Percentiles rank a stretch among this genome's conserved stretches.
Evolutionary conservation across 257 asterid species (phyloP).

Genomic region (Solanum appendiculatum): DNA sequence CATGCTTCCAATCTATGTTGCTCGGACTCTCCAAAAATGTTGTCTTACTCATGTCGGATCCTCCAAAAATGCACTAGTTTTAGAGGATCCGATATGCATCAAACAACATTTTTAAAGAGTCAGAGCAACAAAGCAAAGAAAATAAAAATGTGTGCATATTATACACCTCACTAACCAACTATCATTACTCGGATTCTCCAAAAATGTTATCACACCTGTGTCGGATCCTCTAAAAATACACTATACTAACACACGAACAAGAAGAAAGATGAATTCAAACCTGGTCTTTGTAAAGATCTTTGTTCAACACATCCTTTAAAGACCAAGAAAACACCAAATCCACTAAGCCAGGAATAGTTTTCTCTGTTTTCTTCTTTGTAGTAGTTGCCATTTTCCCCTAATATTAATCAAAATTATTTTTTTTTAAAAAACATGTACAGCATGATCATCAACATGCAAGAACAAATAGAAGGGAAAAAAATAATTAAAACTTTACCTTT

Average conservation of each 20-base stretch:
- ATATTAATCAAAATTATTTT: not conserved
- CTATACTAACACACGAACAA: not conserved
- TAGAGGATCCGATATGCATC: not conserved
- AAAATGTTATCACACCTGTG: not conserved
- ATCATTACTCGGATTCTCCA: not conserved
- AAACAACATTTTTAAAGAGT: not conserved
- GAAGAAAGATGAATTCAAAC: not conserved
- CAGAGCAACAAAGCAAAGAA: not conserved
- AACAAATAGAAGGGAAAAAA: not conserved
- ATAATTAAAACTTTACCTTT: not conserved
- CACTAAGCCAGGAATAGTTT: not conserved
- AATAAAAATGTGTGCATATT: not conserved
- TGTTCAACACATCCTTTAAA: conserved; percentile 24
- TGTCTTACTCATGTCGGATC: not conserved
- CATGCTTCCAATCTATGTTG: accelerated
- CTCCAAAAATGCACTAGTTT: not conserved
- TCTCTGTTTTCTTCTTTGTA: not conserved
- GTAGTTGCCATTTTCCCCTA: not conserved
- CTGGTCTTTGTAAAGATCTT: conserved; percentile 28
- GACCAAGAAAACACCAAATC: conserved; percentile 42
- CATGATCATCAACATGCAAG: not conserved
- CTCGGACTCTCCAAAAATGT: not conserved
- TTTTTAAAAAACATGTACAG: not conserved
- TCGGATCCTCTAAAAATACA: not conserved
- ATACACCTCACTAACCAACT: not conserved